Percentiles rank a stretch among this genome's conserved stretches.
These are phyloP conservation scores for Metarhizium rileyi DNA, from an alignment of 2,329 filamentous ascomycete genomes.

Conservation along the genomic window DNA sequence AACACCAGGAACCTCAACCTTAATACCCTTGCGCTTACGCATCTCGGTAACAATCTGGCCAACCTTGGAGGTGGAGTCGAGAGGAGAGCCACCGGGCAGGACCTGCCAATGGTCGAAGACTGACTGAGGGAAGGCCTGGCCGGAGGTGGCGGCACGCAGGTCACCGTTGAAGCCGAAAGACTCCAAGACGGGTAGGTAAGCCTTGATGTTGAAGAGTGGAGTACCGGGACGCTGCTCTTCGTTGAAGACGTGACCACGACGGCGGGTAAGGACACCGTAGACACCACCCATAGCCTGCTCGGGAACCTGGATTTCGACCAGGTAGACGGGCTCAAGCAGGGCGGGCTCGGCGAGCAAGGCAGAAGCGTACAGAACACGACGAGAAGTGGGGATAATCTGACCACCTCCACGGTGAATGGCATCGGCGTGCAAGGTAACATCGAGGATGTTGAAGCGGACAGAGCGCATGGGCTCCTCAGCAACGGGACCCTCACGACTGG, in stretches of 20 bases:
- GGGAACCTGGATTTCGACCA: constrained; percentile 98
- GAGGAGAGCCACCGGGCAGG: constrained; percentile 84
- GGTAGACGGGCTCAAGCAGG: constrained; percentile 94
- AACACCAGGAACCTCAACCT: constrained; percentile 84
- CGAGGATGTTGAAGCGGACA: constrained; percentile 96
- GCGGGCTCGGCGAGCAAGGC: constrained; percentile 82
- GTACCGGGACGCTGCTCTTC: constrained; percentile 98
- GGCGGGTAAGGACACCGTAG: constrained; percentile 95
- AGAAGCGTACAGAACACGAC: constrained; percentile 94
- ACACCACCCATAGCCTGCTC: constrained; percentile 99
- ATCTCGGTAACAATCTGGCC: constrained; percentile 77
- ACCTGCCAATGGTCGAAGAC: constrained; percentile 99
- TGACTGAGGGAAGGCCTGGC: constrained; percentile 97
- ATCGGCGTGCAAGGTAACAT: constrained; percentile 99
- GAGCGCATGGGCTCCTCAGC: constrained; percentile 98
- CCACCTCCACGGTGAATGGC: constrained; percentile 99
- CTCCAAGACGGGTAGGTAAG: constrained; percentile 92
- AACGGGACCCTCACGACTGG: constrained; percentile 91
- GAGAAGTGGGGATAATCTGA: constrained; percentile 95
- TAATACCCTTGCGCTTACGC: constrained; percentile 99
- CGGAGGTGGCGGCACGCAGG: constrained; percentile 84
- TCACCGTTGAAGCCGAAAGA: constrained; percentile 99
- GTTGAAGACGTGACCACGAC: constrained; percentile 97
- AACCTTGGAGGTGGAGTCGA: constrained; percentile 73
- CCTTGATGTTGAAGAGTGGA: constrained; percentile 98